A percentile compares a stretch with the other conserved stretches of the same genome.
phyloP scores from a whole-genome alignment of 495 filamentous ascomycete genomes.

The Penicillium diatomitis region DNA sequence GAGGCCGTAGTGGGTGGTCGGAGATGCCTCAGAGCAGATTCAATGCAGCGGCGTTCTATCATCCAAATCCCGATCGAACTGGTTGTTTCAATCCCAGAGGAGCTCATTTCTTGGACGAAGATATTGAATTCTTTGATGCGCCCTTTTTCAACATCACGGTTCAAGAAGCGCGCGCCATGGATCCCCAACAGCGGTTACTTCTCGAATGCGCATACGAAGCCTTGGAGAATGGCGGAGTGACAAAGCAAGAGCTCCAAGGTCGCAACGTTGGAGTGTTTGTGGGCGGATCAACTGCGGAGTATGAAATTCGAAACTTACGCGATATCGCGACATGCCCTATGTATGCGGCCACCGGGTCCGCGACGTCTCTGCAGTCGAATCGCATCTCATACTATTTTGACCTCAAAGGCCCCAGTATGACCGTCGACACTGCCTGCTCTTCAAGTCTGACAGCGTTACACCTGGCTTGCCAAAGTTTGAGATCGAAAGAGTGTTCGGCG shows the following conservation, averaged over 20 bases:
- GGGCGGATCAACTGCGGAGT: conserved; percentile 37
- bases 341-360: conserved; percentile 41
- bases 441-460: conserved; percentile 43
- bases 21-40: conserved; percentile 23
- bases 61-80: conserved; percentile 23
- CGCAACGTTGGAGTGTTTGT: conserved; percentile 39
- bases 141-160: conserved; percentile 41
- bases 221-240: conserved; percentile 38
- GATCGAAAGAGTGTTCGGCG: conserved; percentile 32
- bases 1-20: conserved; percentile 22
- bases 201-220: conserved; percentile 39
- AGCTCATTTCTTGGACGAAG: conserved; percentile 39
- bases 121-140: conserved; percentile 47
- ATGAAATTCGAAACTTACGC: conserved; percentile 26
- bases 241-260: conserved; percentile 32
- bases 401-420: conserved; percentile 32
- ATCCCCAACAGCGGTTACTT: conserved; percentile 40
- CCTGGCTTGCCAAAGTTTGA: conserved; percentile 38
- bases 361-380: conserved; percentile 32
- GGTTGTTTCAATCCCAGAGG: conserved; percentile 17
- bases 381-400: conserved; percentile 38
- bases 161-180: conserved; percentile 35
- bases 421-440: conserved; percentile 44
- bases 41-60: conserved; percentile 37
- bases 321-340: conserved; percentile 33